Conservation (phyloP, 805 yeast species). For the Candida parachauliodes region DNA sequence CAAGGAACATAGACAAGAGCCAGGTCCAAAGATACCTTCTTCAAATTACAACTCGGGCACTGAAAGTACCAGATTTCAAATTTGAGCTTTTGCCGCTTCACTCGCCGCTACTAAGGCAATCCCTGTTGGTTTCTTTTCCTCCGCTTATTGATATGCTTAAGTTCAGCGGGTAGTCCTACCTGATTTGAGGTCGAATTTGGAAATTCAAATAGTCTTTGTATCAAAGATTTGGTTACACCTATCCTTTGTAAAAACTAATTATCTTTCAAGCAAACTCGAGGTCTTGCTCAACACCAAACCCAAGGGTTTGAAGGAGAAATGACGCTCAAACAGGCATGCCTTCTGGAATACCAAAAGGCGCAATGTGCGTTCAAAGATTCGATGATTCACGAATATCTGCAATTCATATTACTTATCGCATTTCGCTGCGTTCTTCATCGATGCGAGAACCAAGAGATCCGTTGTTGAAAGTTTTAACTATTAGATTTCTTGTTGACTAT, state of each 20-base stretch:
- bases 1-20: too few species aligned
- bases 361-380: constrained; percentile 24
- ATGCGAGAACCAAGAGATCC: constrained; percentile 20
- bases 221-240: constrained; percentile 4
- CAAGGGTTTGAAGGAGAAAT: constrained; percentile 5
- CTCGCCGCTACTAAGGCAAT: too few species aligned
- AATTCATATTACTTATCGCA: constrained; percentile 41
- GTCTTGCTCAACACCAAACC: constrained; percentile 7
- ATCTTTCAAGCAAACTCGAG: constrained; percentile 4
- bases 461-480: constrained; percentile 17
- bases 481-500: constrained; percentile 14
- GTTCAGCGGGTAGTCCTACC: too few species aligned
- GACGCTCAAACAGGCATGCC: constrained; percentile 7
- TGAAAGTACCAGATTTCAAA: too few species aligned
- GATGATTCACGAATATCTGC: constrained; percentile 25
- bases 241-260: constrained; percentile 2
- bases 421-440: constrained; percentile 46
- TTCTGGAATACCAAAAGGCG: constrained; percentile 3
- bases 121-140: too few species aligned
- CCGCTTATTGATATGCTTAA: too few species aligned
- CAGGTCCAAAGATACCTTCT: too few species aligned
- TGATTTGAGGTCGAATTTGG: too few species aligned
- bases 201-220: too few species aligned
- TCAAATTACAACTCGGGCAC: too few species aligned
- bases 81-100: too few species aligned